Percentiles rank a stretch among this genome's conserved stretches.
Evolutionary conservation across 2,329 filamentous ascomycete genomes (phyloP).

Genomic region (Sclerotinia nivalis): DNA sequence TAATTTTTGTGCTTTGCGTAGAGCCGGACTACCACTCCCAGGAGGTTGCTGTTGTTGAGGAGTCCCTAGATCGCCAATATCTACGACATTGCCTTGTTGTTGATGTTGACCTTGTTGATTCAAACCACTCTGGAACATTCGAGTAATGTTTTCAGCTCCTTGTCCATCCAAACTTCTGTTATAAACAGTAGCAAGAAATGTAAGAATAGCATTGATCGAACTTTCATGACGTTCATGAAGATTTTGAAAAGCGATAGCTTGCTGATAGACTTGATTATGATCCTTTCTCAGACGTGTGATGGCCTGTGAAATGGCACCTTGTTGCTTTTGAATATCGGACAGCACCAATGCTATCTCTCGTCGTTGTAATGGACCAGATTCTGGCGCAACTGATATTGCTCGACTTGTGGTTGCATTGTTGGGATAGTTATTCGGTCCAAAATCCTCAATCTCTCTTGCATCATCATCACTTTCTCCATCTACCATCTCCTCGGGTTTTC

Average conservation of each 20-base stretch:
- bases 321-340: constrained; percentile 78
- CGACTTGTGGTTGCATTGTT: constrained; percentile 49
- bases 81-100: constrained; percentile 59
- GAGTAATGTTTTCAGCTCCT: constrained; percentile 74
- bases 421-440: constrained; percentile 32
- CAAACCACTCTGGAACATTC: constrained; percentile 78
- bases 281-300: constrained; percentile 80
- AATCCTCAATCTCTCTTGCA: constrained; percentile 46
- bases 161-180: constrained; percentile 89
- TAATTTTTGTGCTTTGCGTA: constrained; percentile 38
- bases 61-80: constrained; percentile 56
- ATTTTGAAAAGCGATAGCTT: constrained; percentile 84
- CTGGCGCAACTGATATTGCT: constrained; percentile 40
- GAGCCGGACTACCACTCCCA: constrained; percentile 36
- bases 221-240: constrained; percentile 97
- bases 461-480: constrained; percentile 74
- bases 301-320: constrained; percentile 80
- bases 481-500: constrained; percentile 62
- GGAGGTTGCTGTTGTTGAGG: constrained; percentile 31
- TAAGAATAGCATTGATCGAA: constrained; percentile 97
- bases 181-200: constrained; percentile 95
- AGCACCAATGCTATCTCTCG: constrained; percentile 80
- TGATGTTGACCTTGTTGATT: constrained; percentile 54
- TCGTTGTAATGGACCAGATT: constrained; percentile 53
- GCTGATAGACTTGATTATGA: constrained; percentile 83